Conservation (phyloP, 2,329 filamentous ascomycete genomes). For the Trichoderma aggressivum region DNA sequence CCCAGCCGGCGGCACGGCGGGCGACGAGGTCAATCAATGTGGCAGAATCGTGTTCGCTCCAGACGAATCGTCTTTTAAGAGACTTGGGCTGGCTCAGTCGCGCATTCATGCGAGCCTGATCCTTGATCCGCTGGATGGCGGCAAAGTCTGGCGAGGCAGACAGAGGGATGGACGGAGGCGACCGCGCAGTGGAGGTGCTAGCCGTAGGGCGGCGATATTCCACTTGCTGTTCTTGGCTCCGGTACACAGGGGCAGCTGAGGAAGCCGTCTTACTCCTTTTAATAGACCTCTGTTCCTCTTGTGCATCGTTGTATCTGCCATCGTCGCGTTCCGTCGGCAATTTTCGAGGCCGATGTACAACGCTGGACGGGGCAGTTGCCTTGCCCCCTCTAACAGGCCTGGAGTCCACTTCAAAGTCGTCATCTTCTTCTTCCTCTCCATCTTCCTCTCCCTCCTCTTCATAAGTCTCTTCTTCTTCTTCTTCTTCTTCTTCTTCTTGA, state of each 20-base stretch:
- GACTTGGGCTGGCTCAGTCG: slow-evolving; percentile 25
- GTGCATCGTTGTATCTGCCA: not conserved
- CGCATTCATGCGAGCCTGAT: slow-evolving; percentile 20
- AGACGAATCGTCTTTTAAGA: slow-evolving; percentile 33
- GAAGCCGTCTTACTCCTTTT: not conserved
- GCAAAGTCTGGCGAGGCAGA: slow-evolving; percentile 21
- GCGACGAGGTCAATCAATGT: slow-evolving; percentile 43
- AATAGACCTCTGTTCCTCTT: not conserved
- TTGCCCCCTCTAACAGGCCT: slow-evolving; percentile 26
- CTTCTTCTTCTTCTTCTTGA: not conserved
- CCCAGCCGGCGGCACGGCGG: slow-evolving; percentile 28
- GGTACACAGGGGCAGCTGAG: not conserved
- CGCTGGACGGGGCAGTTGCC: not conserved
- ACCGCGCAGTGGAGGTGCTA: not conserved
- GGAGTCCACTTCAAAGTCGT: slow-evolving; percentile 30
- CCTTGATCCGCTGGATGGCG: slow-evolving; percentile 30
- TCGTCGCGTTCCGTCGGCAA: not conserved
- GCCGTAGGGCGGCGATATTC: not conserved
- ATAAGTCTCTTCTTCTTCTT: not conserved
- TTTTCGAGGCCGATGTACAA: slow-evolving; percentile 3
- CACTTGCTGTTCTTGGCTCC: not conserved
- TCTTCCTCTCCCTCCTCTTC: not conserved
- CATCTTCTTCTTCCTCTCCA: slow-evolving; percentile 22
- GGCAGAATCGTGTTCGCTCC: slow-evolving; percentile 42
- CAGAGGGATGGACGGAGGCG: not conserved